Evolutionary conservation across 2,329 filamentous ascomycete species (phyloP), one percentile per base, ranked within the genome.

Genomic region (Pseudocercospora macadamiae): DNA sequence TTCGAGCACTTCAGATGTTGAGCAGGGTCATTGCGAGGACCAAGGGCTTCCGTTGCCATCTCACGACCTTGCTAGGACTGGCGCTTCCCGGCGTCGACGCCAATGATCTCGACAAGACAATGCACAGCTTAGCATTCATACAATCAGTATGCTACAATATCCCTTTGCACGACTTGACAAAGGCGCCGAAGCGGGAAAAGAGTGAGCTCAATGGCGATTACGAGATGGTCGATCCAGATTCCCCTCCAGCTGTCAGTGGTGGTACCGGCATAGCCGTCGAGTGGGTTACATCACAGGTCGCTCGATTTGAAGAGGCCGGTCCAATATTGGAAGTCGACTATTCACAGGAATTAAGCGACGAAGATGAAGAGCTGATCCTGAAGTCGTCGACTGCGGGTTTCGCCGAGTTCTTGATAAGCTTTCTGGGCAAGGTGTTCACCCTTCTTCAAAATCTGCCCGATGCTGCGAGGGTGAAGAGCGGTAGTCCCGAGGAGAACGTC

Each of bases 141-240:
- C 93, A 97, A 75, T 90, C 91, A 58, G 91, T 97, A 10, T 93
- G 92, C 60, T 97, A 97, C 78, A 96, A 93, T 69, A 96, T 99
- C 53, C 96, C 95, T 0, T 90, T 99, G 71, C 86, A 90, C 58
- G 89, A 96, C 60, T 79, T 99, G 51, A 88, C 89, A 6, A 83
- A 86, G 70, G 86, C 76, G 56, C 74, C 56, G 26, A 59, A 64
- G 14, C 84, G 83, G 5, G 68, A 64, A 36, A 65, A 67, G 61
- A 68, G 68, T 75, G 67, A 66, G 16, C 60, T 70, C 12, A 68
- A 69, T 58, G 68, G 69, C 30, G 69, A 70, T 51, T 68, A 66
- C 21, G 70, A 70, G 28, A 66, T 72, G 66, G 59, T 68, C n/a
- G 66, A 67, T 42, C 45, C 51, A 14, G 61, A 59, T 37, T 63